These are phyloP conservation scores for Paraphoma sp. DNA, from an alignment of 2,329 filamentous ascomycete genomes.

Conservation along the genomic window DNA sequence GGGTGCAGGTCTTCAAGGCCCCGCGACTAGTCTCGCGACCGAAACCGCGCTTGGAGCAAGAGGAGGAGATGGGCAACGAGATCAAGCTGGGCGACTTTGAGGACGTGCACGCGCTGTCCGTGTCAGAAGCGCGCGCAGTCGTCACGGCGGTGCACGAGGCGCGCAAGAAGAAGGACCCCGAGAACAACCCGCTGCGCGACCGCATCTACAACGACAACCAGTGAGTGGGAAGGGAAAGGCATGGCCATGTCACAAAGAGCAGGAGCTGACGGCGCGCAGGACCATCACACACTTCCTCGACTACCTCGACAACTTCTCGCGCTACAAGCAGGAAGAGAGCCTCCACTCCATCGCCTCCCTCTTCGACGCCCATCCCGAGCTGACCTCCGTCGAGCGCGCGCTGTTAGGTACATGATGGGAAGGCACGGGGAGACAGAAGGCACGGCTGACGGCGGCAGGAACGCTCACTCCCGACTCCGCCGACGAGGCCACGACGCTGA, in stretches of 20 bases:
- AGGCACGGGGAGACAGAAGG: neutral
- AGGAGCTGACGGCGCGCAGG: conserved; percentile 47
- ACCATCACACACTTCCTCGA: conserved; percentile 87
- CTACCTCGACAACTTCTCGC: conserved; percentile 92
- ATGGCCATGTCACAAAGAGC: conserved; percentile 4
- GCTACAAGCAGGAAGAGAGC: conserved; percentile 94
- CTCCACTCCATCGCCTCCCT: conserved; percentile 92
- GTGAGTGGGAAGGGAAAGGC: conserved; percentile 9
- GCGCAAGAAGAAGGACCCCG: conserved; percentile 71
- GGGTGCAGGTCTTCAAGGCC: conserved; percentile 36
- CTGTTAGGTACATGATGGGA: conserved; percentile 73
- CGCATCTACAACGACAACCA: conserved; percentile 67
- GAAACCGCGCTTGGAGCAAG: conserved; percentile 72
- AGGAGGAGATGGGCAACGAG: conserved; percentile 83
- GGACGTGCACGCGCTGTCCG: conserved; percentile 86
- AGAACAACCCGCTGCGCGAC: conserved; percentile 76
- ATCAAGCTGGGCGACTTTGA: conserved; percentile 94
- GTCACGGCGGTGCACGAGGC: conserved; percentile 88
- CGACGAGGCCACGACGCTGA: conserved; percentile 95
- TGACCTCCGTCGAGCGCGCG: conserved; percentile 92
- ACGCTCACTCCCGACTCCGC: conserved; percentile 90
- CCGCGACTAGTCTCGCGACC: conserved; percentile 46
- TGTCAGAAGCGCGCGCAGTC: conserved; percentile 90
- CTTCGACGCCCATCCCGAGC: conserved; percentile 76
- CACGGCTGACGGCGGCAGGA: conserved; percentile 59